These are phyloP conservation scores for Torulaspora maleeae DNA, from an alignment of 805 yeast genomes.

Conservation along the genomic window DNA sequence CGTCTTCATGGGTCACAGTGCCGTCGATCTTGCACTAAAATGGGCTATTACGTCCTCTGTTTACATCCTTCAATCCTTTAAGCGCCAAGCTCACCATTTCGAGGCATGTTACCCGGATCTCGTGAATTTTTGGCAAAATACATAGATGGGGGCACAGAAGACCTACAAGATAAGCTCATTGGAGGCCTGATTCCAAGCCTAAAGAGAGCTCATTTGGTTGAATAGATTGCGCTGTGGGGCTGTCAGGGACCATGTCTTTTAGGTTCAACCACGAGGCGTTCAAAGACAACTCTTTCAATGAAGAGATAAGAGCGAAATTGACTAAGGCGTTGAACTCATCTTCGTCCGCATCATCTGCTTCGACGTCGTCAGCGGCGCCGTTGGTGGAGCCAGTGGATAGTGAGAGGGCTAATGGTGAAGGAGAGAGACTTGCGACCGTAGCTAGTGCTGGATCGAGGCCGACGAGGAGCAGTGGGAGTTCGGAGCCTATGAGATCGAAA, in stretches of 20 bases:
- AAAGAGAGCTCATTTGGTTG: too few relatives aligned
- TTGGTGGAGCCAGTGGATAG: slow-evolving; percentile 8
- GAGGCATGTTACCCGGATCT: background rate
- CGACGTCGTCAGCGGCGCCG: slow-evolving; percentile 6
- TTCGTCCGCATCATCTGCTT: slow-evolving; percentile 12
- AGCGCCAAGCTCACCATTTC: background rate
- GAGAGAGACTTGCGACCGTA: background rate
- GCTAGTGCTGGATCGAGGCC: slow-evolving; percentile 2
- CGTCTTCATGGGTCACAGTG: background rate
- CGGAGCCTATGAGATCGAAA: slow-evolving; percentile 14
- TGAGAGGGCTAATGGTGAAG: slow-evolving; percentile 1
- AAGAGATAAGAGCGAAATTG: slow-evolving; percentile 27
- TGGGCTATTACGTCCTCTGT: background rate
- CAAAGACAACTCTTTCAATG: slow-evolving; percentile 32
- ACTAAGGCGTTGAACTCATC: slow-evolving; percentile 27
- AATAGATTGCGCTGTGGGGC: background rate
- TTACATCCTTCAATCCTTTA: slow-evolving; percentile 2
- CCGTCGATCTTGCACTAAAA: slow-evolving; percentile 1
- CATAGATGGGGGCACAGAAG: background rate
- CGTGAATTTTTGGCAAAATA: background rate
- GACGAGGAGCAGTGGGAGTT: background rate
- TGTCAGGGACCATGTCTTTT: slow-evolving; percentile 27
- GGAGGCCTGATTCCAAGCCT: too few relatives aligned
- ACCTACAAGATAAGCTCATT: background rate
- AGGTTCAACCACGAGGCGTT: slow-evolving; percentile 29